Percentiles rank a stretch among this genome's conserved stretches.
These are phyloP conservation scores for Xylaria sp. DNA, from an alignment of 2,329 filamentous ascomycete genomes.

Conservation along the genomic window DNA sequence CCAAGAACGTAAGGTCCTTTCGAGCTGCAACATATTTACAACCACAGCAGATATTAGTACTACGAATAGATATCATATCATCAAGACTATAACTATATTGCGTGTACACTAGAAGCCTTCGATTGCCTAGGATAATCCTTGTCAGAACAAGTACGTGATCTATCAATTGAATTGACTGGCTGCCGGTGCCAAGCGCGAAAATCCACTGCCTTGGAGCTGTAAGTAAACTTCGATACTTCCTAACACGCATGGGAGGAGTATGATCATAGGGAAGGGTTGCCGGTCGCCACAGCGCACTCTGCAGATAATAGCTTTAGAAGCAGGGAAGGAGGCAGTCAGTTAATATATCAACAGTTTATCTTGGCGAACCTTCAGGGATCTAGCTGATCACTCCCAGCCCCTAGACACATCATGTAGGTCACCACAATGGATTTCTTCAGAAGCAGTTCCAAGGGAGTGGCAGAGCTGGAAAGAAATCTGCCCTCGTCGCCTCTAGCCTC, in stretches of 20 bases:
- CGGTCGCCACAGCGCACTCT: background rate
- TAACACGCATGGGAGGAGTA: background rate
- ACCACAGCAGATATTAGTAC: background rate
- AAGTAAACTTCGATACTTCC: conserved; percentile 31
- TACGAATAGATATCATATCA: conserved; percentile 3
- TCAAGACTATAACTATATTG: conserved; percentile 9
- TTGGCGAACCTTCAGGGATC: background rate
- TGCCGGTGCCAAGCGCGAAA: background rate
- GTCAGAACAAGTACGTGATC: conserved; percentile 1
- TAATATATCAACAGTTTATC: conserved; percentile 22
- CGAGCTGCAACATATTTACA: background rate
- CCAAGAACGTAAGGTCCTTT: background rate
- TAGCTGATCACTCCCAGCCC: conserved; percentile 11
- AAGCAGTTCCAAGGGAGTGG: conserved; percentile 45
- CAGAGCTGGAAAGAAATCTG: conserved; percentile 44
- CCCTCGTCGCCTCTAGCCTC: conserved; percentile 29
- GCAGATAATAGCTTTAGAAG: background rate
- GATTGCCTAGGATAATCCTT: background rate
- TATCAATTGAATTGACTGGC: background rate
- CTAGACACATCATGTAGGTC: conserved; percentile 45
- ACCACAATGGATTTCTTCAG: conserved; percentile 46
- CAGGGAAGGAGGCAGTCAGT: conserved; percentile 31
- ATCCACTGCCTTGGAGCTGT: background rate
- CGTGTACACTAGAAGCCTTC: background rate
- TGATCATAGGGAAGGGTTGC: conserved; percentile 10